Base-by-base conservation (phyloP, 2,329 filamentous ascomycete species). In the Coleophoma crateriformis region DNA sequence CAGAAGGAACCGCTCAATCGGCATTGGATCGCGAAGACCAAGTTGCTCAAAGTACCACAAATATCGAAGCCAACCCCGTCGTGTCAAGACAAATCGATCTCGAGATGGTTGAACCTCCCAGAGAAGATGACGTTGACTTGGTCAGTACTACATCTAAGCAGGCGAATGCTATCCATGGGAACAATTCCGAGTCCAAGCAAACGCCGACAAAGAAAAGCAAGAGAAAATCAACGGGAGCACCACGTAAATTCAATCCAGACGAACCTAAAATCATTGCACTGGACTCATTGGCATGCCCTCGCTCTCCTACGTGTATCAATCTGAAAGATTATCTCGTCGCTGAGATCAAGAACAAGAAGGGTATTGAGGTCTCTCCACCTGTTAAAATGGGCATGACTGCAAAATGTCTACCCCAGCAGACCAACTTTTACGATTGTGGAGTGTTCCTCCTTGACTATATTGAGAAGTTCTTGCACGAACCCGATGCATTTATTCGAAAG, bases 381-480 rank as follows among this genome's bases (percentile, higher is more conserved):
- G 47, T 51, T 15, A 48, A 56, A 15, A 48, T 70, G 33, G 81
- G 79, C 4, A 82, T 88, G 73, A 90, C 82, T 37, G 88, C 88
- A 4, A 86, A 80, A 52, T 75, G 78, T 7, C 85, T 96, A 13
- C 92, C 94, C 0, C 71, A 79, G 53, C 94, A 99, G 66, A 70
- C 81, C 45, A 97, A 99, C 62, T 87, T 78, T 58, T 91, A 81
- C 53, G 94, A 99, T 64, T 99, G 94, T 61, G 94, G 94, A 8
- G 72, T 96, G 0, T 99, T 87, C 59, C 72, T 97, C 3, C 72
- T 96, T 4, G 87, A 85, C 2, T 99, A 97, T 61, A 75, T 95
- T 47, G 80, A 90, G 56, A 83, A 87, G 55, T 96, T 99, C 55
- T 76, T 95, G 14, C 75, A 81, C 47, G 71, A 89, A 51, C 92